A percentile compares a stretch with the other conserved stretches of the same genome.
Evolutionary conservation across 345 rosid species (phyloP).

Genomic region (Camelina hispida): DNA sequence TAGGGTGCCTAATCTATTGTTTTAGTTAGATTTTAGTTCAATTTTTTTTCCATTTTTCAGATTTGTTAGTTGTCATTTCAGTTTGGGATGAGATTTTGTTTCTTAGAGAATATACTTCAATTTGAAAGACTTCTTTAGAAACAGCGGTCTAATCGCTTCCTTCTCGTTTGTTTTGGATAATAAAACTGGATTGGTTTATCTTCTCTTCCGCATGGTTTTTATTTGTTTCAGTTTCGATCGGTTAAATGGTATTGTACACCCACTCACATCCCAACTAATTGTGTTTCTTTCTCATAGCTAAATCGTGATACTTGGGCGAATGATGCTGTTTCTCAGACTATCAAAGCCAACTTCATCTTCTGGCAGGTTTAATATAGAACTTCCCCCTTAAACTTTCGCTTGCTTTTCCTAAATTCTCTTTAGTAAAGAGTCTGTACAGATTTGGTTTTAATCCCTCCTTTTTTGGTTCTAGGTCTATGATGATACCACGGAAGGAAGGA

Average conservation of each 20-base stretch:
- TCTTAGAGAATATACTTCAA: neutral
- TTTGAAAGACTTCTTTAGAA: neutral
- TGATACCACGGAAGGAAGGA: slow-evolving; percentile 89
- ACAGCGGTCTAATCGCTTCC: neutral
- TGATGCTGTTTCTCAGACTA: slow-evolving; percentile 89
- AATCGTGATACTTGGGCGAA: slow-evolving; percentile 99
- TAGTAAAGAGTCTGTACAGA: neutral
- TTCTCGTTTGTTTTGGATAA: neutral
- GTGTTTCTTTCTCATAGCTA: slow-evolving; percentile 63
- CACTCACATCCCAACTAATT: slow-evolving; percentile 20
- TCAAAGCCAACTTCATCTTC: slow-evolving; percentile 86
- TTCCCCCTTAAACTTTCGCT: neutral
- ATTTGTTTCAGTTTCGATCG: neutral
- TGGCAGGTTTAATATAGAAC: slow-evolving; percentile 72
- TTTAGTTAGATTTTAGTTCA: neutral
- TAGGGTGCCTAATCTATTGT: neutral
- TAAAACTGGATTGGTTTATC: slow-evolving; percentile 2
- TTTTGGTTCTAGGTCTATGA: slow-evolving; percentile 65
- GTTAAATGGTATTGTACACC: neutral
- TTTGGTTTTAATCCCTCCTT: neutral
- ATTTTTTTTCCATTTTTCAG: neutral
- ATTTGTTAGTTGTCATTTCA: neutral
- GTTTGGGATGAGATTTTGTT: neutral
- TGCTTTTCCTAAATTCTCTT: slow-evolving; percentile 21
- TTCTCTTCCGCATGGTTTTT: neutral